Conservation (phyloP, 768 basidiomycete species). For the Tulasnella sp. region DNA sequence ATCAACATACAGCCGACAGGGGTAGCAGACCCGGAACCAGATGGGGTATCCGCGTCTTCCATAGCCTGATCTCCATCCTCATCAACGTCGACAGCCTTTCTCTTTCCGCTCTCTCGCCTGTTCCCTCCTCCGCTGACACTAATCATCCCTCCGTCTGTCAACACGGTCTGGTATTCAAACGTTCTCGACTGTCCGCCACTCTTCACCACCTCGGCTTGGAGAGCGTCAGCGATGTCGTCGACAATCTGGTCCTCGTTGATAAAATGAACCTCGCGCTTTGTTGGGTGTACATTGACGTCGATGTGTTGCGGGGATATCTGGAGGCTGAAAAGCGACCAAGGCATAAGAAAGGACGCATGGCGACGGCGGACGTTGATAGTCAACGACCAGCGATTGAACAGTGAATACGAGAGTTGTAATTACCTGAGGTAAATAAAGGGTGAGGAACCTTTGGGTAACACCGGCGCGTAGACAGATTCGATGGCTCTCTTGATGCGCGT, state of each 20-base stretch:
- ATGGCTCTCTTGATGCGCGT: slow-evolving; percentile 76
- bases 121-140: not conserved
- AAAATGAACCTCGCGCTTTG: slow-evolving; percentile 91
- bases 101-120: not conserved
- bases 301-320: slow-evolving; percentile 78
- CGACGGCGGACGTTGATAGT: no score
- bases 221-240: slow-evolving; percentile 60
- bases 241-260: slow-evolving; percentile 83
- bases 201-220: slow-evolving; percentile 57
- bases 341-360: not conserved
- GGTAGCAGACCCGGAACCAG: not conserved
- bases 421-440: slow-evolving; percentile 95
- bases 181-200: slow-evolving; percentile 34
- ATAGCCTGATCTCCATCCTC: slow-evolving; percentile 23
- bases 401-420: no score
- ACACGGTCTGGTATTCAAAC: slow-evolving; percentile 34
- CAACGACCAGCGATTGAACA: no score
- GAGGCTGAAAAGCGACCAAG: slow-evolving; percentile 42
- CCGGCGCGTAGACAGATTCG: slow-evolving; percentile 72
- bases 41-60: not conserved
- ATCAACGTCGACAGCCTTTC: not conserved
- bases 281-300: slow-evolving; percentile 97
- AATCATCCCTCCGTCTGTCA: slow-evolving; percentile 3
- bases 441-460: slow-evolving; percentile 80
- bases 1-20: not conserved